Evolutionary conservation across 495 filamentous ascomycete species (phyloP).

Genomic region (Penicillium flavigenum): DNA sequence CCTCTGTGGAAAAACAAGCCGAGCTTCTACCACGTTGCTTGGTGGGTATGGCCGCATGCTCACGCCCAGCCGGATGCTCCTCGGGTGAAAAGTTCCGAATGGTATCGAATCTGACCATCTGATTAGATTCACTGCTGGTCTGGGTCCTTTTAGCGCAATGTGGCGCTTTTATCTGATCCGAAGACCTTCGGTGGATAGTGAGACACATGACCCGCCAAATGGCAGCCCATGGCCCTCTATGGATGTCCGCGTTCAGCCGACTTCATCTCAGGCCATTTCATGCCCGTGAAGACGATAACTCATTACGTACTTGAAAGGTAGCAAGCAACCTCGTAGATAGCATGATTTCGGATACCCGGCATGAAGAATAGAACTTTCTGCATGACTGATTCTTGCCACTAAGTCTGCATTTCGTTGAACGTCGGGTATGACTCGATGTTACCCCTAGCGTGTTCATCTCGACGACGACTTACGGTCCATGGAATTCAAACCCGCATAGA

Average conservation of each 20-base stretch:
- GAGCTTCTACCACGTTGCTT: not conserved
- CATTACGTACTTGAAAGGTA: constrained; percentile 2
- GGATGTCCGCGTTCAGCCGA: not conserved
- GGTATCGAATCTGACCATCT: constrained; percentile 3
- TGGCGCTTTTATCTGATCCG: constrained; percentile 14
- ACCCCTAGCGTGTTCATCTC: not conserved
- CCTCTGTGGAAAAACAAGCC: not conserved
- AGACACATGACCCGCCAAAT: not conserved
- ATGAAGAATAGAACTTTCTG: not conserved
- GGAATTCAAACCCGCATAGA: too few species aligned
- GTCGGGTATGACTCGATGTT: not conserved
- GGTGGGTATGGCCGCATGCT: not conserved
- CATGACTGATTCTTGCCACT: not conserved
- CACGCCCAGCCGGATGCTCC: not conserved
- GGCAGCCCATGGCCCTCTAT: not conserved
- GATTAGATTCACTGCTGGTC: constrained; percentile 7
- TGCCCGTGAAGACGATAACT: too few species aligned
- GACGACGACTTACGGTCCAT: too few species aligned
- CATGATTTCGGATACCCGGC: not conserved
- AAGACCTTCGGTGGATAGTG: not conserved
- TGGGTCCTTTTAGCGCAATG: not conserved
- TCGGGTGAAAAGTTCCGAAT: not conserved
- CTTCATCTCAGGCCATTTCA: not conserved
- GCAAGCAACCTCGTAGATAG: not conserved
- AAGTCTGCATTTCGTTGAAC: not conserved